Evolutionary conservation across 345 rosid species (phyloP), one percentile per base, ranked within the genome.

Genomic region (Linum tenue): DNA sequence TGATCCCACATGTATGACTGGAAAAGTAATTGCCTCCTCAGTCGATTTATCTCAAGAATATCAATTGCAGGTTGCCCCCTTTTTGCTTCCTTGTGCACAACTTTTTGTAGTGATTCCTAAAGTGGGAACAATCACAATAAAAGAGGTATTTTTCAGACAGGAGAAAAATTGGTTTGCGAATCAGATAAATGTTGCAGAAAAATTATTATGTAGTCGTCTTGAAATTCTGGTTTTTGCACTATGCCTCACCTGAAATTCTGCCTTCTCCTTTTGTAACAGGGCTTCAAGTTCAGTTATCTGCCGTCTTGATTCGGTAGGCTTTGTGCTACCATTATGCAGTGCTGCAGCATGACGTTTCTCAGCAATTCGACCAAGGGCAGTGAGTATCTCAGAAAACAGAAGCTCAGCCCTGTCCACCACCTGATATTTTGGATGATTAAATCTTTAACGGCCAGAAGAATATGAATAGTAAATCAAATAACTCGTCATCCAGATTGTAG

Each of bases 181-280:
- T 22, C 31, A 22, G 31, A 22, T 22, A 22, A 22, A 22, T 22
- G 31, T 22, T 22, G 31, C 31, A 22, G 0, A 22, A 22, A 22
- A 22, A 22, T 22, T 22, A 22, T 22, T 37, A 57, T 12, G 10
- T 3, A 37, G 60, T 57, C 36, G 7, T 9, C 53, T 48, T 9
- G 14, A 48, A 9, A 12, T 6, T 4, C 7, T 7, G 60, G 11
- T 35, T 57, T 17, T n/a, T 5, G 3, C 7, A 51, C 64, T 57
- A 63, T 35, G 17, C 70, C 38, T 64, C 79, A 70, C 79, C 76
- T 67, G 77, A 65, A 64, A 76, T 57, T 79, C 71, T 63, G 63
- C 71, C 40, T 62, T 72, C 53, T 72, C 71, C 44, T 67, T 72
- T 43, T 44, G 61, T 42, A 72, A 40, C 37, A 67, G 11, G 16